These are phyloP conservation scores for Neonectria magnoliae DNA, from an alignment of 2,329 filamentous ascomycete genomes.

Conservation along the genomic window DNA sequence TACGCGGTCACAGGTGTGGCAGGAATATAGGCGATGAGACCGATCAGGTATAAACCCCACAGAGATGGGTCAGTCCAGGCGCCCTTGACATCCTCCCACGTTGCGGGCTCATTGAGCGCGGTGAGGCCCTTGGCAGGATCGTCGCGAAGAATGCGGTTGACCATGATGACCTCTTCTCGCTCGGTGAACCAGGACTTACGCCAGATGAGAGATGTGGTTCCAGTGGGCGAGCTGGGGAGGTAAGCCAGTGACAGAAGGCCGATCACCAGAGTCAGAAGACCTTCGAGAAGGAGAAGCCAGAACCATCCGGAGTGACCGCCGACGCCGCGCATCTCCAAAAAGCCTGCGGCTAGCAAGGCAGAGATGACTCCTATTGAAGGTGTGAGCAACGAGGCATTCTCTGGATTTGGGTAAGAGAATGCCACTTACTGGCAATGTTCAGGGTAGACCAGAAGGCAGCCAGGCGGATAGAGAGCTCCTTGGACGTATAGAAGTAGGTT, in stretches of 20 bases:
- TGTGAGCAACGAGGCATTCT: slow-evolving; percentile 49
- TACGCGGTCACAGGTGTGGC: slow-evolving; percentile 59
- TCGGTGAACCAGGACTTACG: slow-evolving; percentile 74
- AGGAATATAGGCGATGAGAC: slow-evolving; percentile 60
- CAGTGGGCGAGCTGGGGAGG: slow-evolving; percentile 71
- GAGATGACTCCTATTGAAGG: slow-evolving; percentile 54
- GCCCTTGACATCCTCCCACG: slow-evolving; percentile 53
- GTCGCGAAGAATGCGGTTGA: slow-evolving; percentile 67
- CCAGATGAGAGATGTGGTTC: slow-evolving; percentile 69
- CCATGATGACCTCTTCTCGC: slow-evolving; percentile 74
- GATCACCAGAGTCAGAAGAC: slow-evolving; percentile 60
- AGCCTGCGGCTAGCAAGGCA: slow-evolving; percentile 57
- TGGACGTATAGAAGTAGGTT: slow-evolving; percentile 77
- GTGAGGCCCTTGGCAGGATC: slow-evolving; percentile 65
- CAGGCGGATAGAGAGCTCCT: slow-evolving; percentile 72
- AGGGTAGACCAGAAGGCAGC: slow-evolving; percentile 73
- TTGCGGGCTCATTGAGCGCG: slow-evolving; percentile 54
- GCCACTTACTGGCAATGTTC: slow-evolving; percentile 49
- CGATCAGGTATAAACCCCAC: slow-evolving; percentile 62
- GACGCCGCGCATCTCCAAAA: slow-evolving; percentile 61
- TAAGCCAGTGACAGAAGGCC: slow-evolving; percentile 66
- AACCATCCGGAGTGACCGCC: slow-evolving; percentile 63
- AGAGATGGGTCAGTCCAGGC: slow-evolving; percentile 58
- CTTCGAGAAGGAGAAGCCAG: slow-evolving; percentile 60
- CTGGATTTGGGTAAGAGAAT: slow-evolving; percentile 30